Evolutionary conservation across 768 basidiomycete species (phyloP).

Genomic region (Mycena galopus): DNA sequence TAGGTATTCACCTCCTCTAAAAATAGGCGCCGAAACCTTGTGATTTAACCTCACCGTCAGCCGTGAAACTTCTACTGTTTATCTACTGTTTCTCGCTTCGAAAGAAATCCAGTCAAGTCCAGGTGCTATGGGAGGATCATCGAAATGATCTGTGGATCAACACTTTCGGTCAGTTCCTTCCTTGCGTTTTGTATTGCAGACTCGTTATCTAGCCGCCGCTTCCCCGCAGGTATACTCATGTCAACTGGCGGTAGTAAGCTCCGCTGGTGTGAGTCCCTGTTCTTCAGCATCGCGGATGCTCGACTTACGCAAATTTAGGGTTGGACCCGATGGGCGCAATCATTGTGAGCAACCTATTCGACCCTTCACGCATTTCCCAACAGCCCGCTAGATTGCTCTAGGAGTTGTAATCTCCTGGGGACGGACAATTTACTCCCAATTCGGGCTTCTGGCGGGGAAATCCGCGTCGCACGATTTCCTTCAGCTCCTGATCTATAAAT

Average conservation of each 20-base stretch:
- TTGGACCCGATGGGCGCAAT: slow-evolving; percentile 86
- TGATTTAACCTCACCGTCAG: slow-evolving; percentile 51
- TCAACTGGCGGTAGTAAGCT: slow-evolving; percentile 85
- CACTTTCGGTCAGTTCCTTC: slow-evolving; percentile 67
- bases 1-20: slow-evolving; percentile 67
- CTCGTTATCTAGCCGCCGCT: slow-evolving; percentile 19
- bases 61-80: slow-evolving; percentile 89
- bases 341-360: slow-evolving; percentile 62
- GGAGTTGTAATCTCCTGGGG: slow-evolving; percentile 86
- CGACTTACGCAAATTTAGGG: slow-evolving; percentile 52
- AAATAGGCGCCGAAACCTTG: slow-evolving; percentile 29
- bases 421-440: slow-evolving; percentile 82
- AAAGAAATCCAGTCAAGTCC: slow-evolving; percentile 89
- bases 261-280: slow-evolving; percentile 77
- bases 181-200: neutral
- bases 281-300: slow-evolving; percentile 19
- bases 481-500: slow-evolving; percentile 93
- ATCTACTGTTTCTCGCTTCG: slow-evolving; percentile 87
- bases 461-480: slow-evolving; percentile 93
- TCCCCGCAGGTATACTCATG: slow-evolving; percentile 78
- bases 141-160: slow-evolving; percentile 94
- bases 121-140: slow-evolving; percentile 97
- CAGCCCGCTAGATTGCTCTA: slow-evolving; percentile 70
- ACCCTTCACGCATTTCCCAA: slow-evolving; percentile 15
- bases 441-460: slow-evolving; percentile 90